Base-by-base conservation (phyloP, 352 stramenopile genomes). In the Aphanomyces euteiches region DNA sequence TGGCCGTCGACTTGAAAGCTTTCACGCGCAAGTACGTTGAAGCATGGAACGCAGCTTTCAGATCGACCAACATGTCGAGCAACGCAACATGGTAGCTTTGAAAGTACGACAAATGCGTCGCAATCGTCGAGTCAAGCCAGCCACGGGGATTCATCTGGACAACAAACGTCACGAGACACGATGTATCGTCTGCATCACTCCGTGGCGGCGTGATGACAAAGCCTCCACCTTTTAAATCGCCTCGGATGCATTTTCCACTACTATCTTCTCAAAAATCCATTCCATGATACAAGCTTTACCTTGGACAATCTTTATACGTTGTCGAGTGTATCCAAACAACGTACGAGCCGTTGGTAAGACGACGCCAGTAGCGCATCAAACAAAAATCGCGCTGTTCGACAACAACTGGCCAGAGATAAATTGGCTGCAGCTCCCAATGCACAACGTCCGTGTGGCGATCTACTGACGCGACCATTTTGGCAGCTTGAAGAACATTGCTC, bases 241-340 rank as follows among this genome's bases (percentile, higher is more conserved):
- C 87, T 48, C 80, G 81, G 37, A 93, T 81, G 15, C 77, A 71
- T 7, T 72, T 72, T 1, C 67, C 73, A 8, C 58, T 67, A 54
- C 28, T 28, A 28, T 28, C 28, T 28, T 2, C 28, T 2, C 28
- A 2, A 28, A 28, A 28, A 28, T 28, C 28, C 28, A 28, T 28
- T 28, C 17, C 45, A 61, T 61, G 45, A 17, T 19, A 6, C 36
- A 57, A 67, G 6, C 45, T 73, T 0, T 71, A 36, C 0, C 34
- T 40, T 39, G 84, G 86, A 47, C 83, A 92, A 5, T 85, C 72
- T 2, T 67, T 6, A 66, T 95, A 82, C 0, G 81, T 83, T 15
- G 84, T 92, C n/a, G 87, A 95, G 76, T 95, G 87, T 68, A 92
- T 90, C 67, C 85, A 93, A 61, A 95, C 83, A 68, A 93, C 90